Evolutionary conservation across 371 early-diverging fungal species (phyloP).

Genomic region (Hamiltosporidium tvaerminnensis): DNA sequence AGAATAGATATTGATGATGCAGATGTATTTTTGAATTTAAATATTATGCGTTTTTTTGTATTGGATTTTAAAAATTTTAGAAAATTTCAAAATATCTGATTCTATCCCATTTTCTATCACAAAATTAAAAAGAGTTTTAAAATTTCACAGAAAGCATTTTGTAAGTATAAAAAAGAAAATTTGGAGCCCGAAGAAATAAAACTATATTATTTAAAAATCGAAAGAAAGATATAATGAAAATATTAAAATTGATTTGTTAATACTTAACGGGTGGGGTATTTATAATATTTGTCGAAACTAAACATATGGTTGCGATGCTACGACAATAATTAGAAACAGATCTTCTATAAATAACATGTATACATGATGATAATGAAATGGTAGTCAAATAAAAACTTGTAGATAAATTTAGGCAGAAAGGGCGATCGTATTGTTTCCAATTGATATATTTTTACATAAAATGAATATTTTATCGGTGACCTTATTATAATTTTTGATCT

Average conservation of each 20-base stretch:
- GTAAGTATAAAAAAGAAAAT: slow-evolving; percentile 30
- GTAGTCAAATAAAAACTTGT: slow-evolving; percentile 86
- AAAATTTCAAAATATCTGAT: slow-evolving; percentile 41
- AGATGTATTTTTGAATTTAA: slow-evolving; percentile 39
- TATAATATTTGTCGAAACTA: too few species aligned
- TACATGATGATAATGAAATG: slow-evolving; percentile 89
- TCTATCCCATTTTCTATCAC: slow-evolving; percentile 49
- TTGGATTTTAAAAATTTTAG: slow-evolving; percentile 14
- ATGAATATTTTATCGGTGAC: slow-evolving; percentile 93
- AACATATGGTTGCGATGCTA: too few species aligned
- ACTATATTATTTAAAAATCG: slow-evolving; percentile 43
- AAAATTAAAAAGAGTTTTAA: slow-evolving; percentile 32
- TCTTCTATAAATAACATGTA: too few species aligned
- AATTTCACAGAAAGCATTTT: slow-evolving; percentile 8
- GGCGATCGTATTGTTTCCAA: slow-evolving; percentile 29
- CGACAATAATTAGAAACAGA: too few species aligned
- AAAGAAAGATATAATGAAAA: slow-evolving; percentile 59
- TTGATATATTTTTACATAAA: slow-evolving; percentile 83
- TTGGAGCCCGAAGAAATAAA: slow-evolving; percentile 50
- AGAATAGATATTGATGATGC: slow-evolving; percentile 55
- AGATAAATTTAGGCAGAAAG: slow-evolving; percentile 81
- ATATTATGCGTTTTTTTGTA: slow-evolving; percentile 28
- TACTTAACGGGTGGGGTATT: too few species aligned
- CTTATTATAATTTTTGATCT: slow-evolving; percentile 99
- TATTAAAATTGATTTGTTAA: too few species aligned